These are phyloP conservation scores for Cystobasidium slooffiae DNA, from an alignment of 1,284 basidiomycete genomes.

Conservation along the genomic window DNA sequence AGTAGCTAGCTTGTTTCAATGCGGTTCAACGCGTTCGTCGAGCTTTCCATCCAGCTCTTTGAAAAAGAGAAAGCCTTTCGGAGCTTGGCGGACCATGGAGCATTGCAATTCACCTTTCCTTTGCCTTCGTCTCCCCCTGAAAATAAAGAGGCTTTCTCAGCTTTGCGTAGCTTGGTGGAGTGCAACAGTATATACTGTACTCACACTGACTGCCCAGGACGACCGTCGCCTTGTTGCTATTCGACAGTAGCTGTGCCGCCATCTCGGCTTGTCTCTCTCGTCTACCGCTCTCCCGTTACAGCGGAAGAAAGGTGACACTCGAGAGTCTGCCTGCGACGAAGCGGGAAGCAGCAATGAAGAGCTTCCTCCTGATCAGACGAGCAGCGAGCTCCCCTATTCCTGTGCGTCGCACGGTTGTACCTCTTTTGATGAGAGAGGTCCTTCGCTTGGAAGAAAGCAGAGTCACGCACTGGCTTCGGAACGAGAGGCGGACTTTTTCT, in stretches of 20 bases:
- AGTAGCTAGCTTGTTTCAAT: not conserved
- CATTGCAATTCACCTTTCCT: slow-evolving; percentile 36
- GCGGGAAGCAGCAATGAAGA: too few relatives aligned
- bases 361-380: not conserved
- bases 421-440: not conserved
- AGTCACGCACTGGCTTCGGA: not conserved
- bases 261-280: slow-evolving; percentile 15
- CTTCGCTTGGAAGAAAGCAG: not conserved
- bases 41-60: too few relatives aligned
- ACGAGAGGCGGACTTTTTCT: slow-evolving; percentile 2
- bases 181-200: not conserved
- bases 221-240: slow-evolving; percentile 43
- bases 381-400: not conserved
- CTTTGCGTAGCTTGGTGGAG: not conserved
- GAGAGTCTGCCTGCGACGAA: too few relatives aligned
- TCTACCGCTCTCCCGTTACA: not conserved
- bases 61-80: not conserved
- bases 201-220: slow-evolving; percentile 37
- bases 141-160: not conserved
- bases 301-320: not conserved
- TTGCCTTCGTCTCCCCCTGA: slow-evolving; percentile 45
- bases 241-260: slow-evolving; percentile 24
- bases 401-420: not conserved
- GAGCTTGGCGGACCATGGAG: not conserved
- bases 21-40: not conserved